Conservation (phyloP, 352 stramenopile species). For the Phytophthora megakarya region DNA sequence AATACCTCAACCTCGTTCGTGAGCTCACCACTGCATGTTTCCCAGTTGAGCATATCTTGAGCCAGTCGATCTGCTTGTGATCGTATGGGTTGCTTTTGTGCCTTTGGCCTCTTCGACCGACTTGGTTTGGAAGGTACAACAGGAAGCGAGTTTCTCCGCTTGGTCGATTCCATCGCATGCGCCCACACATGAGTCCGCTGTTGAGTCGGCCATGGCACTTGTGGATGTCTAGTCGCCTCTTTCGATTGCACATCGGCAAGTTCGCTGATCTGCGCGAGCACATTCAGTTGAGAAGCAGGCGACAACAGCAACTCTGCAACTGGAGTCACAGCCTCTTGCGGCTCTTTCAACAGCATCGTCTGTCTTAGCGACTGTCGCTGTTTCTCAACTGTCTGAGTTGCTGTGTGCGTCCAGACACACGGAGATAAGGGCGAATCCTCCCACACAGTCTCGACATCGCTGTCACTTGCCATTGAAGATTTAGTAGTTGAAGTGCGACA, state of each 20-base stretch:
- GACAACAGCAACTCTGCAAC: conserved; percentile 53
- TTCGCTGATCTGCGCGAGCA: conserved; percentile 79
- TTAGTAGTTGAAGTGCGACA: conserved; percentile 46
- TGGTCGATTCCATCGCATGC: conserved; percentile 1
- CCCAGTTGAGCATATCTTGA: conserved; percentile 66
- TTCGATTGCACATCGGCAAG: conserved; percentile 47
- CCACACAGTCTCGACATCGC: conserved; percentile 51
- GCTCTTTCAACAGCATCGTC: not conserved
- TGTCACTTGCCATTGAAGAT: conserved; percentile 17
- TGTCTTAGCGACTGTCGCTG: not conserved
- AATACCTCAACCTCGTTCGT: conserved; percentile 5
- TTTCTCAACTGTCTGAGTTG: not conserved
- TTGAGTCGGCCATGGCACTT: not conserved
- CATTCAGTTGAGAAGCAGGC: conserved; percentile 69
- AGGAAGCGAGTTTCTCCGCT: not conserved
- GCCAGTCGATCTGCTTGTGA: conserved; percentile 38
- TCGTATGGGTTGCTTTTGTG: conserved; percentile 2
- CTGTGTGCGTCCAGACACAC: conserved; percentile 35
- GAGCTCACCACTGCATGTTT: conserved; percentile 74
- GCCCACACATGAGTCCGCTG: conserved; percentile 38
- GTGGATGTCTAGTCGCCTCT: not conserved
- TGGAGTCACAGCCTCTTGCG: not conserved
- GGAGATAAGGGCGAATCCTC: conserved; percentile 44
- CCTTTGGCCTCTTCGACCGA: conserved; percentile 32
- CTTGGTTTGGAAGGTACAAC: not conserved